Evolutionary conservation across 2,329 filamentous ascomycete species (phyloP), one percentile per base, ranked within the genome.

Genomic region (Talaromyces pinophilus): DNA sequence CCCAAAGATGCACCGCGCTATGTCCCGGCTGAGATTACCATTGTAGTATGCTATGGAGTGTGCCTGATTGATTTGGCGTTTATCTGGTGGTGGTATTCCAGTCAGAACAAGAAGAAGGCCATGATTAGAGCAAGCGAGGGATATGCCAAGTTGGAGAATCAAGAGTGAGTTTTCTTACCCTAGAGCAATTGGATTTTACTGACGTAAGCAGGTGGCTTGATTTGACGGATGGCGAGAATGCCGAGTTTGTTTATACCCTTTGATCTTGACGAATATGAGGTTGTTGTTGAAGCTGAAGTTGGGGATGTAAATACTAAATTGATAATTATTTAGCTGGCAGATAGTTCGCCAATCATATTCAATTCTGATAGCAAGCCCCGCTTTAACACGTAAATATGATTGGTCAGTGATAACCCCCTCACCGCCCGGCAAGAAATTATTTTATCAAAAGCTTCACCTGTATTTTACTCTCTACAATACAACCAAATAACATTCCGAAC

Each of bases 181-280:
- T 25, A 25, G 25, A 25, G 25, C 25, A 25, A 25, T 25, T 25
- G 25, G 25, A 25, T 25, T 25, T 25, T 25, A 25, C 25, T 25
- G 25, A 25, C 25, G 25, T 25, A 25, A 25, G 17, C 40, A 81
- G 78, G 65, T 83, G 86, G 77, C 79, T 87, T 65, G 88, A 91
- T 73, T 75, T 90, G 69, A 90, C 88, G 3, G 88, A 91, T 72
- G 78, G 81, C 64, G 88, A 91, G 79, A 91, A 89, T 67, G 79
- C 81, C 1, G 85, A 90, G 73, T 90, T 91, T 72, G 76, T 85
- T 0, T 91, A 91, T 73, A 83, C 81, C 22, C 67, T 87, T 59
- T 86, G 78, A 63, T 30, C 7, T 40, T 8, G 30, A 44, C n/a
- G 40, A 44, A 46, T 48, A 22, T 28, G 19, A 22, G 6, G 19